phyloP scores from a whole-genome alignment of 352 stramenopile genomes.

The Globisporangium emineosum region DNA sequence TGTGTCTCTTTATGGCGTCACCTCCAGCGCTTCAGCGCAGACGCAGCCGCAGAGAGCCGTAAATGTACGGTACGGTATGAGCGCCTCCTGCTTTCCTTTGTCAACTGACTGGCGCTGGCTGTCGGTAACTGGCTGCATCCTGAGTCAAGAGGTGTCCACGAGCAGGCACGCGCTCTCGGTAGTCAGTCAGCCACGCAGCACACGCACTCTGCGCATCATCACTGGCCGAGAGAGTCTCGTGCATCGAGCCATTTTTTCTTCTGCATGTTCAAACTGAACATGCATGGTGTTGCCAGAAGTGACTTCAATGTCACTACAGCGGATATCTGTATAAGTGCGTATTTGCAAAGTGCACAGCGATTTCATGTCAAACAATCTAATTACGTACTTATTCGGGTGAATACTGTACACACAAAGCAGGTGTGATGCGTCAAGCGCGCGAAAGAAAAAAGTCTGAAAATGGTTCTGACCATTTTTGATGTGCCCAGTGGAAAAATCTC shows the following conservation, averaged over 20 bases:
- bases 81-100: background rate
- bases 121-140: background rate
- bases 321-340: background rate
- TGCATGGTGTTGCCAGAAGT: no score
- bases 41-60: background rate
- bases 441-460: background rate
- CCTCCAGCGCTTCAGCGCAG: background rate
- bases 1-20: no score
- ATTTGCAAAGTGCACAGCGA: background rate
- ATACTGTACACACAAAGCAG: background rate
- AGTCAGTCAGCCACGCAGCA: background rate
- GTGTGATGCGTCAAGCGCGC: background rate
- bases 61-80: background rate
- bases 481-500: background rate
- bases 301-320: background rate
- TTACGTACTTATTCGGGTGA: background rate
- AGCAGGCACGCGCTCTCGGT: background rate
- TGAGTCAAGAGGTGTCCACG: background rate
- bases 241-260: background rate
- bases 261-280: background rate
- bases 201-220: background rate
- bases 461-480: background rate
- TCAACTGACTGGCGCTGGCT: background rate
- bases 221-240: background rate
- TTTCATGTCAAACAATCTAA: no score